Percentiles rank a stretch among this genome's conserved stretches.
phyloP scores from a whole-genome alignment of 352 stramenopile species.

The Phytophthora quininea region DNA sequence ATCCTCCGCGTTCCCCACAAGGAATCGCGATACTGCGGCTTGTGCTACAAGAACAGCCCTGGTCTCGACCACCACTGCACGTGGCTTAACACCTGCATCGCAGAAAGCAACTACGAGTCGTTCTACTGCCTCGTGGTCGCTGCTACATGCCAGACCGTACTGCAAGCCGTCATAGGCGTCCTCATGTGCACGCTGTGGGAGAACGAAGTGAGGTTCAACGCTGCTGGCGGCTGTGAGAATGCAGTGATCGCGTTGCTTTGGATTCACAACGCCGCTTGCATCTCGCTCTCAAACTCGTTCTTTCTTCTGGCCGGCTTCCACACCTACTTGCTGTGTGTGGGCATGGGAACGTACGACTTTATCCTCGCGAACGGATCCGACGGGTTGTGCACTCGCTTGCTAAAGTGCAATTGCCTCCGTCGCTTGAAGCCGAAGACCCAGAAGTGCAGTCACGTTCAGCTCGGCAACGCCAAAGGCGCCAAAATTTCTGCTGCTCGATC shows the following conservation, averaged over 20 bases:
- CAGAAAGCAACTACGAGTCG: constrained; percentile 81
- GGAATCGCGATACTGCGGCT: constrained; percentile 77
- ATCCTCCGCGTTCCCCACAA: constrained; percentile 63
- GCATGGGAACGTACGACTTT: constrained; percentile 86
- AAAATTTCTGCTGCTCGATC: constrained; percentile 13
- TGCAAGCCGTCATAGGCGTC: constrained; percentile 74
- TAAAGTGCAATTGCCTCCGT: constrained; percentile 73
- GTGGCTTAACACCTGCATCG: constrained; percentile 89
- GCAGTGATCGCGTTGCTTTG: constrained; percentile 65
- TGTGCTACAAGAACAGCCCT: constrained; percentile 84
- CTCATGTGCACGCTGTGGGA: constrained; percentile 82
- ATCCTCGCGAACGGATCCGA: constrained; percentile 81
- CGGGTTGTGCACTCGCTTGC: constrained; percentile 72
- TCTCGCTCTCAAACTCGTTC: constrained; percentile 73
- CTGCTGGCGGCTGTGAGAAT: constrained; percentile 45
- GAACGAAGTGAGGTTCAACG: constrained; percentile 48
- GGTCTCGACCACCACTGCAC: constrained; percentile 88
- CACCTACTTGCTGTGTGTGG: constrained; percentile 72
- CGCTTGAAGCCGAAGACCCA: constrained; percentile 34
- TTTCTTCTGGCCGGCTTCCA: constrained; percentile 77
- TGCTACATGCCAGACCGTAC: constrained; percentile 57
- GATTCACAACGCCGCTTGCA: constrained; percentile 71
- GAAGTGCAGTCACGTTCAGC: constrained; percentile 42
- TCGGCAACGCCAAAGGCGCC: constrained; percentile 21
- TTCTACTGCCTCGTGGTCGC: constrained; percentile 83